Evolutionary conservation across 345 rosid genomes (phyloP), one percentile per base, ranked within the genome.

Genomic region (Corchorus olitorius): DNA sequence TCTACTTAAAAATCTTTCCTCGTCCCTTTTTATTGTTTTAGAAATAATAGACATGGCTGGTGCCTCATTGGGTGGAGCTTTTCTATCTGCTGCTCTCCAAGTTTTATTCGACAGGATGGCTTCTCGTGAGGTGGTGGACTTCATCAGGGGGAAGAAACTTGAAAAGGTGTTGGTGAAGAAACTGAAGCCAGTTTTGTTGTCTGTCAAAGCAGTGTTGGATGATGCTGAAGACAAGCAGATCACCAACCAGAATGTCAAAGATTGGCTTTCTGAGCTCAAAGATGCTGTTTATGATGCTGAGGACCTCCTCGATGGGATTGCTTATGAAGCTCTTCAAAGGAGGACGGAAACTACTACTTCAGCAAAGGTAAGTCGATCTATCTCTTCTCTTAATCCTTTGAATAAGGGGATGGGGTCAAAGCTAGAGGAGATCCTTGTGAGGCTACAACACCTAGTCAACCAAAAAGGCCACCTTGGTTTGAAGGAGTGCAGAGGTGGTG

Each of bases 191-290:
- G 43, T 4, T 8, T 48, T 65, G 49, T 45, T 76, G 41, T 35
- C 73, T 0, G 69, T 80, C 2, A 59, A 70, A 15, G 77, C 50
- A 0, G 69, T 80, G 9, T 43, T 83, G 39, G 52, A 60, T 58
- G 74, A 77, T 58, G 81, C 72, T 1, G 76, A 73, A 60, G 61
- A 16, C 55, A 80, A 77, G 76, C 72, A 77, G 34, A 72, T 74
- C 8, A 52, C 72, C 0, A 65, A 80, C 49, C 16, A 10, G 1
- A 6, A 56, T 6, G 60, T 74, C 0, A 56, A 34, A 45, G 19
- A 6, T 11, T 83, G 81, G 86, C 4, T 80, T 10, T 54, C 45
- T 34, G 75, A 77, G 58, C 76, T 83, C 63, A 73, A 73, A 65
- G 68, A 77, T 76, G 43, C 43, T 39, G 43, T 39, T 39, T 39